phyloP scores from a whole-genome alignment of 2,329 filamentous ascomycete species.

The Calonectria hongkongensis region DNA sequence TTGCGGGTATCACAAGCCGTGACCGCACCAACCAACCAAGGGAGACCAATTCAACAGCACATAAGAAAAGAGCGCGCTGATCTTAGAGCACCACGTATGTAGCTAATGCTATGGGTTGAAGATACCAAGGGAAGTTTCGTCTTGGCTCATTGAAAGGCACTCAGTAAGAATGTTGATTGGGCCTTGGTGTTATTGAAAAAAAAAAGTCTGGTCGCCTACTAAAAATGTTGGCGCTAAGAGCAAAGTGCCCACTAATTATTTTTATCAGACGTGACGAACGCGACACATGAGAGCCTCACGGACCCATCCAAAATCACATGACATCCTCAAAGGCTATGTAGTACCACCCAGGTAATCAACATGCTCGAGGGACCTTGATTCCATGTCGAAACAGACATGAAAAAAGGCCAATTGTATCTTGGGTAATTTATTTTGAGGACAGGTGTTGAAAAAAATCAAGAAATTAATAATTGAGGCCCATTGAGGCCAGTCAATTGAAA shows the following conservation, averaged over 20 bases:
- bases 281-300: not conserved
- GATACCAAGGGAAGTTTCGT: not conserved
- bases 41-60: not conserved
- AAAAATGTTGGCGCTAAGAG: slow-evolving; percentile 1
- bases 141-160: not conserved
- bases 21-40: slow-evolving; percentile 5
- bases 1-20: slow-evolving; percentile 21
- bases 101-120: not conserved
- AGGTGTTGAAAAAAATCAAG: too few species aligned
- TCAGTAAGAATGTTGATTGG: not conserved
- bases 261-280: not conserved
- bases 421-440: too few species aligned
- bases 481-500: slow-evolving; percentile 30
- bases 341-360: too few species aligned
- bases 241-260: slow-evolving; percentile 1
- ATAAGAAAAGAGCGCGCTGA: not conserved
- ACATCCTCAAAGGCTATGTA: not conserved
- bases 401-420: not conserved
- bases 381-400: not conserved
- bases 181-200: slow-evolving; percentile 2
- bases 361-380: not conserved
- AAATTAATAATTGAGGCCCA: slow-evolving; percentile 17
- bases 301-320: not conserved
- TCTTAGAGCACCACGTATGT: not conserved
- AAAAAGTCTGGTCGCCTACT: not conserved